Conservation (phyloP, 179 eudicot species). For the Drosera spatulata region DNA sequence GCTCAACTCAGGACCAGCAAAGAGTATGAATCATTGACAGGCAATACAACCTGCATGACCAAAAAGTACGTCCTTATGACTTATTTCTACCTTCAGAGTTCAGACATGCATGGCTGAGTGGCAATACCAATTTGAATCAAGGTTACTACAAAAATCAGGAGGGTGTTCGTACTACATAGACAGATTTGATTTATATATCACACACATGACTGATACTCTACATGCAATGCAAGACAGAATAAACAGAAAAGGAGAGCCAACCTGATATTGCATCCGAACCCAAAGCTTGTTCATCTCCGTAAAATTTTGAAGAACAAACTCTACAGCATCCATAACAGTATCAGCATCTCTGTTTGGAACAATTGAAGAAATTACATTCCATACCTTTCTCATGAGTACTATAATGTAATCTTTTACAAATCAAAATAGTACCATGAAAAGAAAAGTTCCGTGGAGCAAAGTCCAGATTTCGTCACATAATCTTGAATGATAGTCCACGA, state of each 20-base stretch:
- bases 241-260: conserved; percentile 19
- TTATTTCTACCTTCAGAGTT: conserved; percentile 25
- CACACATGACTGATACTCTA: no score
- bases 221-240: no score
- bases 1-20: conserved; percentile 97
- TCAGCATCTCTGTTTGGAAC: conserved; percentile 69
- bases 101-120: conserved; percentile 30
- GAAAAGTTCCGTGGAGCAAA: no score
- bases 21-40: conserved; percentile 75
- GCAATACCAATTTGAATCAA: conserved; percentile 8
- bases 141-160: no score
- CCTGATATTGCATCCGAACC: conserved; percentile 99
- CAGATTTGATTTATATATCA: no score
- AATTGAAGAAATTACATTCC: conserved; percentile 6
- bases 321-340: conserved; percentile 85
- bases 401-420: background rate
- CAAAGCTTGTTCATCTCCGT: conserved; percentile 93
- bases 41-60: conserved; percentile 91
- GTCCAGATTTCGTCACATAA: no score
- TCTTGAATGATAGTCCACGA: no score
- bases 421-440: no score
- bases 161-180: no score
- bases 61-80: conserved; percentile 69
- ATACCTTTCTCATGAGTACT: background rate
- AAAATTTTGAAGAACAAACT: conserved; percentile 36